A percentile compares a stretch with the other conserved stretches of the same genome.
These are phyloP conservation scores for Cryptococcus wingfieldii DNA, from an alignment of 1,284 basidiomycete genomes.

Conservation along the genomic window DNA sequence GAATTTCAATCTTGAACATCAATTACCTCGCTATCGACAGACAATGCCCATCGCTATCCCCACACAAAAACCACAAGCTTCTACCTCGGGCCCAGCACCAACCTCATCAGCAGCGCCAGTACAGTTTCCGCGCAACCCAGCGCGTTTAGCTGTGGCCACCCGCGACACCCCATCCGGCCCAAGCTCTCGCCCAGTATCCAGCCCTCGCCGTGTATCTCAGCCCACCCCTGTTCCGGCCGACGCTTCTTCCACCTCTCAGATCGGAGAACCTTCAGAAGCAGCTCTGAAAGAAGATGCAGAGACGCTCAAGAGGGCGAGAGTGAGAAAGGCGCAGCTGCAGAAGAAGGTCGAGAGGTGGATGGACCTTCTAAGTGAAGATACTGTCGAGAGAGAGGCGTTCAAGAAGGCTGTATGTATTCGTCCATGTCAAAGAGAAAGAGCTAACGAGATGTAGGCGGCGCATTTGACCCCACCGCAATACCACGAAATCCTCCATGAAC, in stretches of 20 bases:
- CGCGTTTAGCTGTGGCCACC: not conserved
- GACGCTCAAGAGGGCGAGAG: slow-evolving; percentile 1
- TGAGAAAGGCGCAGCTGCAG: slow-evolving; percentile 12
- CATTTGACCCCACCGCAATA: slow-evolving; percentile 28
- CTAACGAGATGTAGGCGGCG: not conserved
- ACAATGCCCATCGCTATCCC: not conserved
- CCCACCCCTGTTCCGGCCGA: not conserved
- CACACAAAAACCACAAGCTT: not conserved
- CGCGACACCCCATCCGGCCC: not conserved
- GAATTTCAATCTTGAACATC: no score
- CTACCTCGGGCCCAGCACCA: not conserved
- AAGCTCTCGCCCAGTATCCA: not conserved
- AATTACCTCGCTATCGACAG: not conserved
- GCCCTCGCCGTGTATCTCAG: not conserved
- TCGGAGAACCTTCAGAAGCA: not conserved
- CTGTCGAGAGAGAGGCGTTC: slow-evolving; percentile 18
- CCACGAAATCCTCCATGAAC: slow-evolving; percentile 33
- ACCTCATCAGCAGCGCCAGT: no score
- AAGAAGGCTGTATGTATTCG: slow-evolving; percentile 23
- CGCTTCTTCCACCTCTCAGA: not conserved
- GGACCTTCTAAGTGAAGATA: slow-evolving; percentile 30
- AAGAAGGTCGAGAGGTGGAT: slow-evolving; percentile 25
- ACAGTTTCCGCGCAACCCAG: not conserved
- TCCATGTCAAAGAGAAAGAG: not conserved
- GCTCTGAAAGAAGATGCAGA: slow-evolving; percentile 1